Conservation (phyloP, 2,329 filamentous ascomycete species). For the Onygenales sp. region DNA sequence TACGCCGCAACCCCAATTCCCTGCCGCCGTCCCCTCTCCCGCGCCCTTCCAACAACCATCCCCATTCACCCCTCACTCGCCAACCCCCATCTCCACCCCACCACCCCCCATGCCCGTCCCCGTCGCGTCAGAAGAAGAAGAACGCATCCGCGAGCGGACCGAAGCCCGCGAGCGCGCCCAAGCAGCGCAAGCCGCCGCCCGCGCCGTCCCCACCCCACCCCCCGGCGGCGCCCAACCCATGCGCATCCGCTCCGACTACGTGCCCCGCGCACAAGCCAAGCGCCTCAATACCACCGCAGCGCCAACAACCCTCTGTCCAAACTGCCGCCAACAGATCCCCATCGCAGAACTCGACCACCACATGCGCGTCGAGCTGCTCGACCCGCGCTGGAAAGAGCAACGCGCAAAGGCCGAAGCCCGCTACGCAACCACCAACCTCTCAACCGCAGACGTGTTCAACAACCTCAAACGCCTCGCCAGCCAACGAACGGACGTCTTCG, state of each 20-base stretch:
- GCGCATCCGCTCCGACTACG: slow-evolving; percentile 90
- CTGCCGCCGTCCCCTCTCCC: slow-evolving; percentile 16
- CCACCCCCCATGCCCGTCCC: slow-evolving; percentile 17
- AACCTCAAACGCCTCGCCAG: slow-evolving; percentile 93
- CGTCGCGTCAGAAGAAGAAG: slow-evolving; percentile 42
- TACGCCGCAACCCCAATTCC: slow-evolving; percentile 24
- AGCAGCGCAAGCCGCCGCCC: slow-evolving; percentile 68
- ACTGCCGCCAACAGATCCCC: slow-evolving; percentile 84
- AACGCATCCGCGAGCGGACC: slow-evolving; percentile 50
- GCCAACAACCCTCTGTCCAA: slow-evolving; percentile 64
- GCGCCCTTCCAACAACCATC: slow-evolving; percentile 12
- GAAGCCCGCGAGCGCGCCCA: slow-evolving; percentile 55
- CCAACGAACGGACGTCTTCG: slow-evolving; percentile 80
- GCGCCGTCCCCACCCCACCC: slow-evolving; percentile 45
- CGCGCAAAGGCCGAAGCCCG: slow-evolving; percentile 80
- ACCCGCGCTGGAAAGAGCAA: slow-evolving; percentile 93
- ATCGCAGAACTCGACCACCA: slow-evolving; percentile 82
- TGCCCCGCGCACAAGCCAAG: slow-evolving; percentile 70
- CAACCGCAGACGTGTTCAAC: slow-evolving; percentile 77
- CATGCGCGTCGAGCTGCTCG: slow-evolving; percentile 88
- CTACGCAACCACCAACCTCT: slow-evolving; percentile 75
- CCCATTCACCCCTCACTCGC: slow-evolving; percentile 21
- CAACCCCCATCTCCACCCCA: slow-evolving; percentile 29
- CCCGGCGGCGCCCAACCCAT: slow-evolving; percentile 43
- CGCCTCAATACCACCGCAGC: slow-evolving; percentile 57